Conservation (phyloP, 257 asterid genomes). For the Perilla frutescens region DNA sequence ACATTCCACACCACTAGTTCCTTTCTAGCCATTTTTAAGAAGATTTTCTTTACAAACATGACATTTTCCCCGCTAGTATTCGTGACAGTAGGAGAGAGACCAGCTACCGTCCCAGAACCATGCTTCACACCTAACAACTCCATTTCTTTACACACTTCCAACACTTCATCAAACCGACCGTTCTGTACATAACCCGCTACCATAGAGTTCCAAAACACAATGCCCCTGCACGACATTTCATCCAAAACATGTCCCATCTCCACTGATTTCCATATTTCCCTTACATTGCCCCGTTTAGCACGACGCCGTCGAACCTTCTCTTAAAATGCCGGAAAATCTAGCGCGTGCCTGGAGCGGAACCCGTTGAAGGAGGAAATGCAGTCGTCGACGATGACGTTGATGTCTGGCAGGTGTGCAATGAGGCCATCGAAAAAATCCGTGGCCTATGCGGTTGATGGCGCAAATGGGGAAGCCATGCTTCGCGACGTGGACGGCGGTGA, state of each 20-base stretch:
- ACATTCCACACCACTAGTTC: conserved; percentile 87
- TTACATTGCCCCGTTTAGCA: conserved; percentile 88
- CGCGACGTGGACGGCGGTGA: conserved; percentile 72
- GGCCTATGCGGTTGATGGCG: conserved; percentile 96
- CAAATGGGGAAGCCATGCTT: conserved; percentile 92
- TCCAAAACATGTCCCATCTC: conserved; percentile 66
- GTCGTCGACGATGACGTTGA: conserved; percentile 75
- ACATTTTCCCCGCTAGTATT: conserved; percentile 67
- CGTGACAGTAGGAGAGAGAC: conserved; percentile 82
- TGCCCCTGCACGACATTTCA: conserved; percentile 66
- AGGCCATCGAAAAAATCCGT: conserved; percentile 92
- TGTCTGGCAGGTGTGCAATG: conserved; percentile 76
- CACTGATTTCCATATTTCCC: conserved; percentile 78
- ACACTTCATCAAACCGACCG: conserved; percentile 71
- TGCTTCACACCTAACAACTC: conserved; percentile 54
- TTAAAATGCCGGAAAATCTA: conserved; percentile 63
- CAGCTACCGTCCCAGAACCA: conserved; percentile 88
- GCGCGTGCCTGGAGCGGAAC: conserved; percentile 55
- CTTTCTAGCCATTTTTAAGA: conserved; percentile 53
- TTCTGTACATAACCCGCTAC: conserved; percentile 74
- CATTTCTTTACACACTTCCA: conserved; percentile 80
- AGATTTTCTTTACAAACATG: conserved; percentile 61
- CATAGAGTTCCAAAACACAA: conserved; percentile 88
- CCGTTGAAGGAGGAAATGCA: conserved; percentile 63
- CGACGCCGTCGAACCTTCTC: conserved; percentile 72